These are phyloP conservation scores for Dichomitus squalens DNA, from an alignment of 1,284 basidiomycete genomes.

Conservation along the genomic window DNA sequence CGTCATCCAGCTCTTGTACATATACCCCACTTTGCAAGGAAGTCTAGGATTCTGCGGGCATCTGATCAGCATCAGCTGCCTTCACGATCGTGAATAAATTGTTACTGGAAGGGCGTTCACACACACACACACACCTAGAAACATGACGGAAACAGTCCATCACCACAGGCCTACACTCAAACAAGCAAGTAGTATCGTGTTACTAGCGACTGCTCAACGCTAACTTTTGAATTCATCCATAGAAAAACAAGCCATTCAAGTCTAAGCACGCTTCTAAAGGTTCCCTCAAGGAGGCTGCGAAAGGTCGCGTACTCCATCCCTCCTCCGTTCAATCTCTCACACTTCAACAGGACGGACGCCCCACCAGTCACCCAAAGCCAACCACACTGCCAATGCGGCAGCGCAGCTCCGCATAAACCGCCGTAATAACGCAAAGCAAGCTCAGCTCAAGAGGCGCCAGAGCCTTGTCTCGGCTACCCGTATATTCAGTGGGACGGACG, in stretches of 20 bases:
- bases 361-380: conserved; percentile 56
- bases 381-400: conserved; percentile 41
- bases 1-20: no score
- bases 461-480: conserved; percentile 70
- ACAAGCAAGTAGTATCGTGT: conserved; percentile 56
- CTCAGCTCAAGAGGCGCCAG: conserved; percentile 71
- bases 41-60: no score
- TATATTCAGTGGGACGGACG: conserved; percentile 77
- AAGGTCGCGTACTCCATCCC: conserved; percentile 53
- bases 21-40: no score
- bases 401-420: conserved; percentile 71
- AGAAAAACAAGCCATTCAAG: conserved; percentile 91
- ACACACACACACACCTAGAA: not conserved
- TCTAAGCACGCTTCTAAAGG: conserved; percentile 88
- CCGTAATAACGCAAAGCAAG: conserved; percentile 80
- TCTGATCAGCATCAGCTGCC: no score
- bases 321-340: not conserved
- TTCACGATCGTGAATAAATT: no score
- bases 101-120: not conserved
- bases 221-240: not conserved
- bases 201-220: not conserved
- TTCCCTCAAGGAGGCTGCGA: conserved; percentile 77
- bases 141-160: conserved; percentile 25
- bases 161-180: conserved; percentile 85
- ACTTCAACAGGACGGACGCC: conserved; percentile 8